phyloP scores from a whole-genome alignment of 2,329 filamentous ascomycete genomes.

The Fusarium hainanense region DNA sequence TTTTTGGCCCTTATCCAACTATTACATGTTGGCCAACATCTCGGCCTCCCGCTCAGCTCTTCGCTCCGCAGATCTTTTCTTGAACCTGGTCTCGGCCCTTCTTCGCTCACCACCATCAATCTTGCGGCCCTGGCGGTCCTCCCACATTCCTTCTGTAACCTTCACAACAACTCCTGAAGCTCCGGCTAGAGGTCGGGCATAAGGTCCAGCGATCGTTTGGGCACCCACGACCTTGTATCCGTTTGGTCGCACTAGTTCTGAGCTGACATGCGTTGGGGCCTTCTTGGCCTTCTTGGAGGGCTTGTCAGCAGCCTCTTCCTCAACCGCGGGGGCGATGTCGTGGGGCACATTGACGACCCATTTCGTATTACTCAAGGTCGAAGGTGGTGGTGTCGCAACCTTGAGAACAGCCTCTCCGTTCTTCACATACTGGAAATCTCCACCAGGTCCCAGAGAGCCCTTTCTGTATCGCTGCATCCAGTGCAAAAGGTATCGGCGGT shows the following conservation, averaged over 20 bases:
- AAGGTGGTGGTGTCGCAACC: conserved; percentile 56
- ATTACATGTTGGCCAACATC: conserved; percentile 49
- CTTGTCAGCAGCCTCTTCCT: conserved; percentile 31
- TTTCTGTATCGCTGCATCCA: conserved; percentile 89
- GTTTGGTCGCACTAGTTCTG: conserved; percentile 47
- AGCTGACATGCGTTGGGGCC: neutral
- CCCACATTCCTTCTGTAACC: conserved; percentile 91
- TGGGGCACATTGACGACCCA: conserved; percentile 67
- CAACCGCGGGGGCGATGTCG: conserved; percentile 49
- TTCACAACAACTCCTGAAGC: conserved; percentile 73
- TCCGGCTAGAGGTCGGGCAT: conserved; percentile 75
- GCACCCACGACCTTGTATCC: conserved; percentile 74
- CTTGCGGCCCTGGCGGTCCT: conserved; percentile 86
- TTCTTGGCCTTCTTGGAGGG: neutral
- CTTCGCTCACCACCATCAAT: conserved; percentile 96
- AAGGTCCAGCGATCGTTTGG: conserved; percentile 78
- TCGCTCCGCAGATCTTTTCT: conserved; percentile 82
- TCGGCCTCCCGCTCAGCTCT: conserved; percentile 70
- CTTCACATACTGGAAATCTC: conserved; percentile 79
- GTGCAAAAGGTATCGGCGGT: conserved; percentile 83
- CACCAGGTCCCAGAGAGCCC: conserved; percentile 82
- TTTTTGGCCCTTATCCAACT: conserved; percentile 28
- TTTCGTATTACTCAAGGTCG: conserved; percentile 58
- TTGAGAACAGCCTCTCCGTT: conserved; percentile 64
- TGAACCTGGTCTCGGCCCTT: conserved; percentile 85